Percentiles rank a stretch among this genome's conserved stretches.
phyloP scores from a whole-genome alignment of 352 stramenopile genomes.

The Detonula confervacea region DNA sequence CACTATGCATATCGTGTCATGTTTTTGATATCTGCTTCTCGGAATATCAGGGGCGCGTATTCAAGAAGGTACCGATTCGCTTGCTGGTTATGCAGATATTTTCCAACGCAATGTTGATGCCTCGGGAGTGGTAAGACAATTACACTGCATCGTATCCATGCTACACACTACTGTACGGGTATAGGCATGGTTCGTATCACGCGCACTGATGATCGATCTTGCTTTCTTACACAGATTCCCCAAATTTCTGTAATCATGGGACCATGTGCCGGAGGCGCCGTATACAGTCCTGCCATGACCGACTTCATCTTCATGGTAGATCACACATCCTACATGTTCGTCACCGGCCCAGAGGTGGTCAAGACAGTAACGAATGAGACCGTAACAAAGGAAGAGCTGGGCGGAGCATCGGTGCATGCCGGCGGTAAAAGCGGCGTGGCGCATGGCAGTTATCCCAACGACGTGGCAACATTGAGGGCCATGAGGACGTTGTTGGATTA shows the following conservation, averaged over 20 bases:
- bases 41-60: slow-evolving; percentile 89
- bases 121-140: slow-evolving; percentile 75
- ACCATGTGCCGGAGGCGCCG: slow-evolving; percentile 93
- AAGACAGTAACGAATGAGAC: slow-evolving; percentile 98
- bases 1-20: too few species aligned
- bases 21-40: background rate
- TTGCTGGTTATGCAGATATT: slow-evolving; percentile 97
- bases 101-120: slow-evolving; percentile 98
- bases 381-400: slow-evolving; percentile 92
- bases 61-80: slow-evolving; percentile 96
- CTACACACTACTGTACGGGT: too few species aligned
- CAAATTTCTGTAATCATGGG: slow-evolving; percentile 98
- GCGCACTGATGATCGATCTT: too few species aligned
- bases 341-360: slow-evolving; percentile 97
- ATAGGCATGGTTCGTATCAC: too few species aligned
- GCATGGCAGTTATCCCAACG: slow-evolving; percentile 95
- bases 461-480: slow-evolving; percentile 92
- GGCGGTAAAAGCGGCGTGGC: slow-evolving; percentile 92
- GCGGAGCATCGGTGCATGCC: slow-evolving; percentile 94
- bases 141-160: background rate
- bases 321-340: slow-evolving; percentile 98
- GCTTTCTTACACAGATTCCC: slow-evolving; percentile 80
- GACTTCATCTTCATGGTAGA: slow-evolving; percentile 99
- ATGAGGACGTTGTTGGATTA: slow-evolving; percentile 96
- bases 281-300: slow-evolving; percentile 97